Percentiles rank a stretch among this genome's conserved stretches.
phyloP scores from a whole-genome alignment of 257 asterid species.

The Voacanga thouarsii region DNA sequence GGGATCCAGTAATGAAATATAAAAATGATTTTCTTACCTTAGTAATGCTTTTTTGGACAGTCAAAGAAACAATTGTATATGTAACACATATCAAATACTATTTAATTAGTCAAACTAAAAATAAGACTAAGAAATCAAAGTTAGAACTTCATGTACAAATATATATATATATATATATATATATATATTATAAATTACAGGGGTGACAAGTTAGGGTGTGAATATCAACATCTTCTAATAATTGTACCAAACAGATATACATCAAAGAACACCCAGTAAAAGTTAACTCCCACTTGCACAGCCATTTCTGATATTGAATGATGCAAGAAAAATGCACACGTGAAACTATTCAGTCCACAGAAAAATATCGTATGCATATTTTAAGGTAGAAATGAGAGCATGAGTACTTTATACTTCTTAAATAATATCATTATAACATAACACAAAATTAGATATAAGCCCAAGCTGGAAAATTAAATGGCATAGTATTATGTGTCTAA shows the following conservation, averaged over 20 bases:
- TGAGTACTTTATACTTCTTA: neutral
- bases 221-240: slow-evolving; percentile 59
- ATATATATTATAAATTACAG: too few relatives aligned
- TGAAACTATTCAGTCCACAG: neutral
- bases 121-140: too few relatives aligned
- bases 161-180: too few relatives aligned
- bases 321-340: neutral
- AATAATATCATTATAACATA: neutral
- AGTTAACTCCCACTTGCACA: neutral
- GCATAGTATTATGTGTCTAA: too few relatives aligned
- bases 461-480: neutral
- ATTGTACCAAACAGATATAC: slow-evolving; percentile 50
- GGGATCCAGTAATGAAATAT: too few relatives aligned
- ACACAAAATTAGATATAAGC: neutral
- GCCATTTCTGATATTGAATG: neutral
- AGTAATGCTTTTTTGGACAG: too few relatives aligned
- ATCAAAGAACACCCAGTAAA: neutral
- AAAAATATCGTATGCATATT: neutral
- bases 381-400: neutral
- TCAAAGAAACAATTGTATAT: too few relatives aligned
- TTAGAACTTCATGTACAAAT: too few relatives aligned
- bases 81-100: too few relatives aligned
- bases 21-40: too few relatives aligned
- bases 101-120: too few relatives aligned
- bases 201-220: slow-evolving; percentile 80